Evolutionary conservation across 495 filamentous ascomycete species (phyloP).

Genomic region (Penicillium cosmopolitanum): DNA sequence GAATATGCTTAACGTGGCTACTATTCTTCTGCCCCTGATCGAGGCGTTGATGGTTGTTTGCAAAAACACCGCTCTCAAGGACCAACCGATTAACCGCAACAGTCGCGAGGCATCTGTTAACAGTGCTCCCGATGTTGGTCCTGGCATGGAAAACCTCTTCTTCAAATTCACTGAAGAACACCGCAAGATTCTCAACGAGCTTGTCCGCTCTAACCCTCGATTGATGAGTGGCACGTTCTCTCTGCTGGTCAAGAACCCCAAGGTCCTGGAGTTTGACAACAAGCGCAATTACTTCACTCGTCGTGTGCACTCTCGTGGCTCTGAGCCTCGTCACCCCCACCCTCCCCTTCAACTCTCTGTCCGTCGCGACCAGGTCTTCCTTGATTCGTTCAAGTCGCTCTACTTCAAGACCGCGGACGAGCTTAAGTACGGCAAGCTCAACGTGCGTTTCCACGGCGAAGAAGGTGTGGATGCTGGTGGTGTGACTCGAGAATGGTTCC

Average conservation of each 20-base stretch:
- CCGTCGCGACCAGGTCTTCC: constrained; percentile 93
- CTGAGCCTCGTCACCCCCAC: constrained; percentile 65
- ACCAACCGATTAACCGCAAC: constrained; percentile 58
- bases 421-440: constrained; percentile 97
- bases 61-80: constrained; percentile 89
- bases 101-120: constrained; percentile 72
- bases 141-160: constrained; percentile 86
- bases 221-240: constrained; percentile 98
- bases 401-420: constrained; percentile 95
- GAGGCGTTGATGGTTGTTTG: constrained; percentile 99
- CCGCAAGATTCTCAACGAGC: constrained; percentile 96
- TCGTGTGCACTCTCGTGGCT: constrained; percentile 77
- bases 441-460: constrained; percentile 95
- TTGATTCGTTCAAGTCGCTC: constrained; percentile 94
- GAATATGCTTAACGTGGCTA: constrained; percentile 95
- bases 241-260: constrained; percentile 94
- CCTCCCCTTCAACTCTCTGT: constrained; percentile 85
- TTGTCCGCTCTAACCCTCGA: constrained; percentile 94
- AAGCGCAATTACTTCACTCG: constrained; percentile 99
- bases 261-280: constrained; percentile 98
- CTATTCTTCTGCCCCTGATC: constrained; percentile 89
- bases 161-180: constrained; percentile 99
- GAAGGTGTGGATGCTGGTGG: constrained; percentile 98
- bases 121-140: constrained; percentile 69
- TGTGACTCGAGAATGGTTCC: constrained; percentile 99